Base-by-base conservation (phyloP, 148 eudicot species). In the Nepenthes mirabilis region DNA sequence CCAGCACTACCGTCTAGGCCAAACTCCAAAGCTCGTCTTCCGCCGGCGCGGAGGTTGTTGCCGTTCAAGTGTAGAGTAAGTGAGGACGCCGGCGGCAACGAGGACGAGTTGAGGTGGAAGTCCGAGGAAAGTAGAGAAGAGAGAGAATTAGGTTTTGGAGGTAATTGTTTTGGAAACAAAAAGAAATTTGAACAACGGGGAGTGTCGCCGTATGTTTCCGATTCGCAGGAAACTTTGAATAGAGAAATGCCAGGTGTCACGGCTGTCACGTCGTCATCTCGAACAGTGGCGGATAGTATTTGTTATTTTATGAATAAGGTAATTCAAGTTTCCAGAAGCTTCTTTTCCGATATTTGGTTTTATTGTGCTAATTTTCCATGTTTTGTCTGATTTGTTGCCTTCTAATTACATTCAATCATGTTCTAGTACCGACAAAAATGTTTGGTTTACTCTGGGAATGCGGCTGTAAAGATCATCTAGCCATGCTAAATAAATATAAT, bases 1-100 rank as follows among this genome's bases (percentile, higher is more conserved):
- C 98, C 98, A 64, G 87, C 86, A 35, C 55, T 91, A 33, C 98
- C 98, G 9, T 63, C 85, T 2, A 63, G 98, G 13, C 98, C 94
- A 14, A 73, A 68, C 2, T 77, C 94, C 1, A 72, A 75, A 47
- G 94, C 91, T 3, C 81, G 98, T 23, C 70, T 69, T 5, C 96
- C 86, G 11, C 69, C 87, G 0, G 57, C 79, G 0, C 77, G 85
- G 61, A 70, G 77, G 37, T 70, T 81, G 13, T 59, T 91, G 67
- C 87, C 90, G 43, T 57, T 58, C 11, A 76, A 76, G 59, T 74
- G 77, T 52, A 80, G 75, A 56, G 65, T 74, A 2, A 58, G 55
- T 13, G 73, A 47, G 6, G 57, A 9, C 34, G 45, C 45, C 45
- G 8, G 6, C 45, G 52, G 52, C n/a, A 43, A 34, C 7, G 56